phyloP scores from a whole-genome alignment of 495 filamentous ascomycete species.

The Penicillium fimorum region DNA sequence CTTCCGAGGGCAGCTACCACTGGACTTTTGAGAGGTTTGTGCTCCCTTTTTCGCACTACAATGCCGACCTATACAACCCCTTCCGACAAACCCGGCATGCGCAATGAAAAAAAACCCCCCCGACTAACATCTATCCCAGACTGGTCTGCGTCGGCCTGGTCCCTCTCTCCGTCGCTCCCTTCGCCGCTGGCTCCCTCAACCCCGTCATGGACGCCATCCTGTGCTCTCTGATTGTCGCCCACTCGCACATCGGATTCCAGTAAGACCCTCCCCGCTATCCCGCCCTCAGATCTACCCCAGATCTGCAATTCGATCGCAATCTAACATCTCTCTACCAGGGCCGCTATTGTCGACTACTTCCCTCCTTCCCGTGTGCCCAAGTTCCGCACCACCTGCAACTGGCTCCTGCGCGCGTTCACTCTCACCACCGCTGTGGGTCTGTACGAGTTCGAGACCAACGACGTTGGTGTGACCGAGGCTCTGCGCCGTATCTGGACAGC shows the following conservation, averaged over 20 bases:
- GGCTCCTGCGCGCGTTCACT: conserved; percentile 76
- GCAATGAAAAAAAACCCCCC: neutral
- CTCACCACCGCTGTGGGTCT: conserved; percentile 79
- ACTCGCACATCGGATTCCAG: conserved; percentile 94
- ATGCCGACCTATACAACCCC: neutral
- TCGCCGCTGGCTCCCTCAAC: conserved; percentile 87
- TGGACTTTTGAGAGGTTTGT: conserved; percentile 90
- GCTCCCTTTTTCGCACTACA: neutral
- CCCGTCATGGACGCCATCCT: conserved; percentile 83
- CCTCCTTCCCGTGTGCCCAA: conserved; percentile 69
- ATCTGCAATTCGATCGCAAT: neutral
- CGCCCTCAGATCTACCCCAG: neutral
- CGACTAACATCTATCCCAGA: conserved; percentile 35
- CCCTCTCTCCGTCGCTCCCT: conserved; percentile 85
- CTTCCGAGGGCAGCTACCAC: conserved; percentile 91
- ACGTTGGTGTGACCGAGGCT: conserved; percentile 89
- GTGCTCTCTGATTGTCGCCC: conserved; percentile 78
- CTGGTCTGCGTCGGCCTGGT: conserved; percentile 73
- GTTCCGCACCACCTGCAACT: conserved; percentile 60
- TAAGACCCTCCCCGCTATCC: conserved; percentile 36
- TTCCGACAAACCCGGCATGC: neutral
- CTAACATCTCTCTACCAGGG: conserved; percentile 40
- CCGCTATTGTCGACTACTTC: conserved; percentile 87
- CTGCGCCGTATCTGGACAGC: conserved; percentile 85
- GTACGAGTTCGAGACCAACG: conserved; percentile 99